Percentiles rank a stretch among this genome's conserved stretches.
Conservation (phyloP, 306 rosid genomes). For the Vigna radiata region DNA sequence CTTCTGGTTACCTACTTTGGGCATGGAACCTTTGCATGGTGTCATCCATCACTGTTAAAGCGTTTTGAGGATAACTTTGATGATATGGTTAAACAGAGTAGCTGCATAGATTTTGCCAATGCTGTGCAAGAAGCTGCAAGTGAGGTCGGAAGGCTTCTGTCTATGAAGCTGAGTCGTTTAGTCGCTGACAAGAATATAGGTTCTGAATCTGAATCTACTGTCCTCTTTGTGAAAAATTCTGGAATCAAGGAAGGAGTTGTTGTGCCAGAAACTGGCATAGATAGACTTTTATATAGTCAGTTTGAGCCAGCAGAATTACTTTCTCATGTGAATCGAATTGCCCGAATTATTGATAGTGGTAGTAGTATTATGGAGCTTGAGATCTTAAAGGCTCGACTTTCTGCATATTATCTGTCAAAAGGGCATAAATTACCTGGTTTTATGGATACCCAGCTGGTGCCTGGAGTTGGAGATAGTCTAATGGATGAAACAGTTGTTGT, state of each 20-base stretch:
- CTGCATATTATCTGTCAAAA: constrained; percentile 58
- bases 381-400: constrained; percentile 59
- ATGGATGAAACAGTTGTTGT: constrained; percentile 33
- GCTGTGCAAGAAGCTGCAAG: constrained; percentile 71
- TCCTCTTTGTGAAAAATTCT: constrained; percentile 50
- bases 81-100: constrained; percentile 66
- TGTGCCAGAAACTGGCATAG: constrained; percentile 61
- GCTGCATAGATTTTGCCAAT: constrained; percentile 52
- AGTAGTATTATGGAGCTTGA: constrained; percentile 58
- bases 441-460: constrained; percentile 55
- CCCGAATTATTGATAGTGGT: constrained; percentile 27
- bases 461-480: constrained; percentile 66
- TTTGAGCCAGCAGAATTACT: constrained; percentile 59
- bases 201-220: constrained; percentile 36
- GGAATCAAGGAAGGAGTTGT: constrained; percentile 72
- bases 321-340: constrained; percentile 60
- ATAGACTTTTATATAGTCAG: constrained; percentile 47
- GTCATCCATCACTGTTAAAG: constrained; percentile 72
- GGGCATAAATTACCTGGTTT: constrained; percentile 63
- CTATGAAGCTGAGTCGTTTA: constrained; percentile 55
- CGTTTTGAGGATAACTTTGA: constrained; percentile 68
- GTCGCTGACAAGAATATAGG: constrained; percentile 36
- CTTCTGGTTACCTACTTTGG: constrained; percentile 79
- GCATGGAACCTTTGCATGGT: constrained; percentile 83
- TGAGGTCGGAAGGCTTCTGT: constrained; percentile 65